Base-by-base conservation (phyloP, 805 yeast species). In the Barnettozyma sp. region DNA sequence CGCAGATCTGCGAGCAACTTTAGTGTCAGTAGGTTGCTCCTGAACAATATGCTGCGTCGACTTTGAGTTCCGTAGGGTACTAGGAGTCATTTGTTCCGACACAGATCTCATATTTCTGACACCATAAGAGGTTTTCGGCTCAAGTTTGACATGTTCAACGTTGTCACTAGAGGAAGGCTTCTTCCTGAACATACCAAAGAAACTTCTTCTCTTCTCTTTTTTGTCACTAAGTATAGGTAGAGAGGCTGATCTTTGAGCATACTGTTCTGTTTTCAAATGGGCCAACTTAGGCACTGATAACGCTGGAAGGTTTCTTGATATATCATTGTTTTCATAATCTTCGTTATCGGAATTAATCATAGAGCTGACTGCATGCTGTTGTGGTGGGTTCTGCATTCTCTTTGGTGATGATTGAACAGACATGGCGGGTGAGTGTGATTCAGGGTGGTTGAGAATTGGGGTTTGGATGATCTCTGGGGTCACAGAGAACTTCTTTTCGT, bases 241-340 rank as follows among this genome's bases (percentile, higher is more conserved):
- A 12, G 54, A 50, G 6, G 46, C 24, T 4, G 55, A 46, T 41
- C 55, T 44, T 35, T 45, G 38, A n/a, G 36, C 31, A 35, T 42
- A 50, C 33, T 38, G 45, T 22, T 37, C 33, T 7, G 44, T 39
- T 30, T 30, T 26, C 32, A 28, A 22, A 15, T 37, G 22, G 22
- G 29, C 2, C 8, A 39, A 36, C 34, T 43, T 46, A 4, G 42
- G 43, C 12, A 44, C n/a, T 4, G 40, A 40, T 19, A 28, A 30
- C 16, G 47, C 40, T 13, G n/a, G n/a, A n/a, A n/a, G n/a, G n/a
- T n/a, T n/a, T n/a, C n/a, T n/a, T n/a, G n/a, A n/a, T n/a, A n/a
- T n/a, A n/a, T n/a, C n/a, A n/a, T 24, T 13, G 4, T 5, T 4
- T 17, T 29, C 24, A 4, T 19, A 26, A 5, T 22, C 34, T 14